Percentiles rank a stretch among this genome's conserved stretches.
Evolutionary conservation across 139 green algal genomes (phyloP).

Genomic region (Mychonastes homosphaera): DNA sequence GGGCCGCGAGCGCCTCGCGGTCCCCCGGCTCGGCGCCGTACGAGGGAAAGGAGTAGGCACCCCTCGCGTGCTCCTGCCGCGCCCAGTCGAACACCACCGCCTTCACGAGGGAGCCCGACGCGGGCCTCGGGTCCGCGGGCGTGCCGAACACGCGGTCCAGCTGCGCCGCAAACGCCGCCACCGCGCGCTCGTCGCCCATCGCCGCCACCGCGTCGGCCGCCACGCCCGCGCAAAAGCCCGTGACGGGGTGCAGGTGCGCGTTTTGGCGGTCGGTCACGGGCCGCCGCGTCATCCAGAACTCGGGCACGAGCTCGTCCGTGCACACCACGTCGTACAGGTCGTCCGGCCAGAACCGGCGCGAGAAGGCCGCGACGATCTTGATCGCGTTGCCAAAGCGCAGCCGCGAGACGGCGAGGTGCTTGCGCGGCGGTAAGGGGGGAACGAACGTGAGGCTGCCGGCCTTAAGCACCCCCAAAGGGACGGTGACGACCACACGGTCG

Average conservation of each 20-base stretch:
- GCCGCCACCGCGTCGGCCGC: constrained; percentile 30
- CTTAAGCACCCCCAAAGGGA: constrained; percentile 35
- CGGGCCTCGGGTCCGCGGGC: constrained; percentile 21
- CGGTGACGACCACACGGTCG: constrained; percentile 53
- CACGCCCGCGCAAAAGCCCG: constrained; percentile 54
- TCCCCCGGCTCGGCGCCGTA: constrained; percentile 39
- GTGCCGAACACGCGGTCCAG: constrained; percentile 64
- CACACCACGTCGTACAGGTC: constrained; percentile 74
- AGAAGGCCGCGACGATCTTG: constrained; percentile 50
- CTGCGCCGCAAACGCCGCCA: constrained; percentile 45
- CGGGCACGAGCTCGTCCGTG: constrained; percentile 57
- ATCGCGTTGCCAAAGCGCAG: constrained; percentile 47
- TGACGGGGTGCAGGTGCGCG: constrained; percentile 7
- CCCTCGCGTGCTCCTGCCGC: constrained; percentile 43
- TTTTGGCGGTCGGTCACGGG: not conserved
- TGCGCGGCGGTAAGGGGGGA: constrained; percentile 50
- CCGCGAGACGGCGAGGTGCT: constrained; percentile 36
- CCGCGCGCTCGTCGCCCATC: constrained; percentile 24
- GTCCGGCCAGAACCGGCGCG: constrained; percentile 54
- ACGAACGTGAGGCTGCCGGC: constrained; percentile 42
- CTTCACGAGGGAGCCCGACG: constrained; percentile 28
- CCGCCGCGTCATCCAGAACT: constrained; percentile 68
- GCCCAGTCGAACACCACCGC: constrained; percentile 60
- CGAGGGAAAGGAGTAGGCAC: constrained; percentile 66
- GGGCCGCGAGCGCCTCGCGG: constrained; percentile 41